These are phyloP conservation scores for Eleusine indica DNA, from an alignment of 176 grass and related monocot species.

Conservation along the genomic window DNA sequence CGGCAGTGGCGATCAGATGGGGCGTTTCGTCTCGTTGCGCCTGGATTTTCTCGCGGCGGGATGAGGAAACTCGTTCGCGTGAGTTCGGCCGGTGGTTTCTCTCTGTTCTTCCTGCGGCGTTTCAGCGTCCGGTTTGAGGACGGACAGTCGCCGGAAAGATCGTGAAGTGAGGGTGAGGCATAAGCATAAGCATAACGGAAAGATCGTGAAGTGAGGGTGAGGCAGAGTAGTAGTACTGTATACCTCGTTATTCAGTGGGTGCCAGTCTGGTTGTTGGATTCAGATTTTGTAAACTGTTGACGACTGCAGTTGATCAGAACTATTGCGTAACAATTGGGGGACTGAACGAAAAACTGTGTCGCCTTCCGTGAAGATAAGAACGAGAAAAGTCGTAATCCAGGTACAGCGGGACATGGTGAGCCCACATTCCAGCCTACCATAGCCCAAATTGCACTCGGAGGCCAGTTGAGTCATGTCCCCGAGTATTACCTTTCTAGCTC, in stretches of 20 bases:
- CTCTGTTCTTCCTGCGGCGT: not conserved
- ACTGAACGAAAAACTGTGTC: not conserved
- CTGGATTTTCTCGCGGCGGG: not conserved
- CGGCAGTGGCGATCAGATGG: not conserved
- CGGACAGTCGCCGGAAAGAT: not conserved
- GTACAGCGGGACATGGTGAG: not conserved
- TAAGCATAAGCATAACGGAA: not conserved
- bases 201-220: not conserved
- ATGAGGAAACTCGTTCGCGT: slow-evolving; percentile 39
- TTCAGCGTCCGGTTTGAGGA: not conserved
- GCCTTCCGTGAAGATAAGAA: slow-evolving; percentile 12
- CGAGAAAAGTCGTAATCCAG: not conserved
- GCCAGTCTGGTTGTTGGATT: not conserved
- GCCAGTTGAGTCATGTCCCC: not conserved
- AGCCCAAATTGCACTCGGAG: not conserved
- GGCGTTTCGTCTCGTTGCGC: not conserved
- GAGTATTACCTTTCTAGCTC: not conserved
- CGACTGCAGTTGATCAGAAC: not conserved
- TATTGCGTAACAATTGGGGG: not conserved
- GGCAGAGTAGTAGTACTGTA: not conserved
- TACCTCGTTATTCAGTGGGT: not conserved
- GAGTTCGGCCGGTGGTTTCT: not conserved
- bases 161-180: not conserved
- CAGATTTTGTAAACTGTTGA: not conserved
- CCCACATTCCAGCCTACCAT: not conserved